These are phyloP conservation scores for Hypoxylon sp. DNA, from an alignment of 2,329 filamentous ascomycete genomes.

Conservation along the genomic window DNA sequence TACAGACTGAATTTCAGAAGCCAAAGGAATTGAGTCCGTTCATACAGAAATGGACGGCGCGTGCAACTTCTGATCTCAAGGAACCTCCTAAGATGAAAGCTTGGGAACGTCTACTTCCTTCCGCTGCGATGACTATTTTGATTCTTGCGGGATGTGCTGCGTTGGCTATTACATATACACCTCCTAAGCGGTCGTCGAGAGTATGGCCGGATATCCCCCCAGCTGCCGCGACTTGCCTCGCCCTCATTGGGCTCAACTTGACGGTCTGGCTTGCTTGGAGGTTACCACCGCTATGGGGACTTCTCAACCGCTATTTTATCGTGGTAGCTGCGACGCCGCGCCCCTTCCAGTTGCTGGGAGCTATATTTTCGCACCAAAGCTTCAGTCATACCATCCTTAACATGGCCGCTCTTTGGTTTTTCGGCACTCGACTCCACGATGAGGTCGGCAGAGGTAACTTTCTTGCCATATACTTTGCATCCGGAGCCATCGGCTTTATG, in stretches of 20 bases:
- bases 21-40: slow-evolving; percentile 57
- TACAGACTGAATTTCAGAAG: slow-evolving; percentile 57
- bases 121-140: slow-evolving; percentile 63
- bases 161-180: slow-evolving; percentile 66
- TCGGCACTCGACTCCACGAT: slow-evolving; percentile 77
- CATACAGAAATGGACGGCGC: slow-evolving; percentile 60
- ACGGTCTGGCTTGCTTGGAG: slow-evolving; percentile 72
- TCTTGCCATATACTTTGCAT: slow-evolving; percentile 74
- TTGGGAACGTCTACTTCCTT: slow-evolving; percentile 71
- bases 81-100: slow-evolving; percentile 65
- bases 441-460: slow-evolving; percentile 79
- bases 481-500: slow-evolving; percentile 71
- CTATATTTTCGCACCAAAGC: slow-evolving; percentile 78
- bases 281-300: slow-evolving; percentile 73
- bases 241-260: slow-evolving; percentile 73
- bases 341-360: slow-evolving; percentile 72
- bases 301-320: slow-evolving; percentile 79
- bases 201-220: slow-evolving; percentile 74
- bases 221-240: slow-evolving; percentile 74
- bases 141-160: slow-evolving; percentile 61
- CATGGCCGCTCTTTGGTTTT: slow-evolving; percentile 74
- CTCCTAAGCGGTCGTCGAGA: slow-evolving; percentile 63
- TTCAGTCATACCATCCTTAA: slow-evolving; percentile 74
- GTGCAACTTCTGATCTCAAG: slow-evolving; percentile 65
- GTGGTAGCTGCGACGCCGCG: slow-evolving; percentile 75